These are phyloP conservation scores for Yamadazyma spencermartinsiae DNA, from an alignment of 1,139 yeast species.

Conservation along the genomic window DNA sequence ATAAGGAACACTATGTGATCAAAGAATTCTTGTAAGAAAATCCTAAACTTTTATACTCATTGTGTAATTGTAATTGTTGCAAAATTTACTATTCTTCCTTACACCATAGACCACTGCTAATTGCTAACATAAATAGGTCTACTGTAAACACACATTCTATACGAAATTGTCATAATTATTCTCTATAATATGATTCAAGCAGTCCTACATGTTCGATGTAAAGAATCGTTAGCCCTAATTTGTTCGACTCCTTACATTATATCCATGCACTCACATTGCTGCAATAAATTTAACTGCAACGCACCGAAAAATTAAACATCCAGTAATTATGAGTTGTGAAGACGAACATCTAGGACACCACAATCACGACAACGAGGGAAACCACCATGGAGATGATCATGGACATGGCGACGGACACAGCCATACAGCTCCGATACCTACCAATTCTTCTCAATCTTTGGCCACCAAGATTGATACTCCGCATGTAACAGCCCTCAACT, in stretches of 20 bases:
- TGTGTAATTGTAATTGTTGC: background rate
- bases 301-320: background rate
- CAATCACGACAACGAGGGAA: constrained; percentile 21
- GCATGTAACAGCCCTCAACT: constrained; percentile 66
- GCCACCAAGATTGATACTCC: constrained; percentile 60
- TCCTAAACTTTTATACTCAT: too few species aligned
- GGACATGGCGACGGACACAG: constrained; percentile 24
- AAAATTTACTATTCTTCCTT: constrained; percentile 1
- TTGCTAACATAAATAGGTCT: too few species aligned
- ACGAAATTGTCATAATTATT: too few species aligned
- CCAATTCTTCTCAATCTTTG: constrained; percentile 69
- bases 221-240: too few species aligned
- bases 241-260: too few species aligned
- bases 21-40: too few species aligned
- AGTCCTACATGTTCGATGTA: too few species aligned
- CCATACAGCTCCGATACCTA: constrained; percentile 68
- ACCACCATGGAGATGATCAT: constrained; percentile 21
- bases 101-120: too few species aligned
- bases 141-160: background rate
- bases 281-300: background rate
- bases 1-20: too few species aligned
- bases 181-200: background rate
- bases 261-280: background rate
- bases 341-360: constrained; percentile 31
- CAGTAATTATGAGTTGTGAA: constrained; percentile 40